Evolutionary conservation across 192 early-diverging fungal genomes (phyloP).

Genomic region (Backusella psychrophila): DNA sequence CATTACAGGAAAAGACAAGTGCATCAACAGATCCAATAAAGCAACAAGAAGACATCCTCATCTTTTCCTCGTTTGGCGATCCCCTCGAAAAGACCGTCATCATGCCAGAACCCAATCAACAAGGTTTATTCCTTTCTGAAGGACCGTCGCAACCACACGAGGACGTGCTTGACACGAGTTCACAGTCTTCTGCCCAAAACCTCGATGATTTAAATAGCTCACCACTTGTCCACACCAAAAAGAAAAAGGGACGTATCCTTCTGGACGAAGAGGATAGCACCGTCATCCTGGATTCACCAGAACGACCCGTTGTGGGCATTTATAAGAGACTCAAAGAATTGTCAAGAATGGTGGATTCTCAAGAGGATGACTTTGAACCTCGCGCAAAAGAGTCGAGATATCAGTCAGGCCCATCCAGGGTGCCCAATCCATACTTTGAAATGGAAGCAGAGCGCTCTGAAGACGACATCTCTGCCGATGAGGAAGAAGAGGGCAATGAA

Average conservation of each 20-base stretch:
- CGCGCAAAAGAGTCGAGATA: too few species aligned
- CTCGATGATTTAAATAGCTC: background rate
- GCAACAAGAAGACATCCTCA: background rate
- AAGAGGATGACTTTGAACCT: background rate
- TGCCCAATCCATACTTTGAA: slow-evolving; percentile 36
- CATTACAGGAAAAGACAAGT: too few species aligned
- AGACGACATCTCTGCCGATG: slow-evolving; percentile 25
- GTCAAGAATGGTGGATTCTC: background rate
- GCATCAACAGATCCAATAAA: background rate
- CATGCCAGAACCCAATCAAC: background rate
- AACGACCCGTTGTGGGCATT: too few species aligned
- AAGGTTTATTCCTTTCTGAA: background rate
- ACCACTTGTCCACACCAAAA: background rate
- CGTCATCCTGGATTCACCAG: background rate
- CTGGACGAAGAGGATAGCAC: background rate
- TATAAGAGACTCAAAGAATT: background rate
- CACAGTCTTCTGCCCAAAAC: too few species aligned
- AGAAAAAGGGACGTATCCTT: background rate
- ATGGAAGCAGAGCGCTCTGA: slow-evolving; percentile 38
- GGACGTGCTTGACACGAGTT: background rate
- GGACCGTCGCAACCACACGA: background rate
- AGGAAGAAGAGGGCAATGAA: slow-evolving; percentile 25
- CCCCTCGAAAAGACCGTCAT: background rate
- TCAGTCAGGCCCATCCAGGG: too few species aligned
- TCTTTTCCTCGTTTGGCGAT: background rate